These are phyloP conservation scores for Leucoagaricus sp. DNA, from an alignment of 1,284 basidiomycete genomes.

Conservation along the genomic window DNA sequence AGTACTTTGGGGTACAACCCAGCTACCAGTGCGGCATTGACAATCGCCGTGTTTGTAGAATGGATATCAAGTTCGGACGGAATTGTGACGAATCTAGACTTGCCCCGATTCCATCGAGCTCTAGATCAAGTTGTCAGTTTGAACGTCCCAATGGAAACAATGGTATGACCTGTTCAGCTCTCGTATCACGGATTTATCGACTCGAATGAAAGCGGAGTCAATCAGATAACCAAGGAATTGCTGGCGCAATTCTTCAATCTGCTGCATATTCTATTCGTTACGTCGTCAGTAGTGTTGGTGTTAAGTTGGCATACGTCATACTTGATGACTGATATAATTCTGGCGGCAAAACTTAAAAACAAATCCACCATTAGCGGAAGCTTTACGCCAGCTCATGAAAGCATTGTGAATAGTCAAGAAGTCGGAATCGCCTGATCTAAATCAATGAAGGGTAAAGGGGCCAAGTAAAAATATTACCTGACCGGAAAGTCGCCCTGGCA, in stretches of 20 bases:
- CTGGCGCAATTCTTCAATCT: constrained; percentile 96
- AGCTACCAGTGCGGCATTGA: constrained; percentile 84
- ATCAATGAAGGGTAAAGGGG: constrained; percentile 1
- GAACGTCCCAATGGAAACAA: background rate
- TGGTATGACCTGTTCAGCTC: constrained; percentile 71
- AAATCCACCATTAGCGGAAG: constrained; percentile 63
- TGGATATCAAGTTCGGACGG: constrained; percentile 78
- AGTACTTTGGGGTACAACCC: constrained; percentile 95
- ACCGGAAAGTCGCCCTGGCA: constrained; percentile 81
- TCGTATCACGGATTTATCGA: constrained; percentile 64
- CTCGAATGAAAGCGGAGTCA: constrained; percentile 85
- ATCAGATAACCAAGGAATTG: constrained; percentile 91
- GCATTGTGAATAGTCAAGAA: constrained; percentile 94
- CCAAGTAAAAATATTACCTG: constrained; percentile 47
- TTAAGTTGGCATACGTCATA: constrained; percentile 27
- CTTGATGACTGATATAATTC: constrained; percentile 88
- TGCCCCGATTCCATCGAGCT: constrained; percentile 73
- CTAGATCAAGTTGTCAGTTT: constrained; percentile 27
- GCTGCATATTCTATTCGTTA: constrained; percentile 77
- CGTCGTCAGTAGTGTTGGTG: background rate
- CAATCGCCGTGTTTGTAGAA: constrained; percentile 60
- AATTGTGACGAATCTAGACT: constrained; percentile 75
- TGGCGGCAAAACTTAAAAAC: constrained; percentile 80
- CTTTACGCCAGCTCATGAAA: constrained; percentile 86
- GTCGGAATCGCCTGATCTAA: constrained; percentile 83